A percentile compares a stretch with the other conserved stretches of the same genome.
Conservation (phyloP, 805 yeast genomes). For the Metschnikowia noctiluminum region DNA sequence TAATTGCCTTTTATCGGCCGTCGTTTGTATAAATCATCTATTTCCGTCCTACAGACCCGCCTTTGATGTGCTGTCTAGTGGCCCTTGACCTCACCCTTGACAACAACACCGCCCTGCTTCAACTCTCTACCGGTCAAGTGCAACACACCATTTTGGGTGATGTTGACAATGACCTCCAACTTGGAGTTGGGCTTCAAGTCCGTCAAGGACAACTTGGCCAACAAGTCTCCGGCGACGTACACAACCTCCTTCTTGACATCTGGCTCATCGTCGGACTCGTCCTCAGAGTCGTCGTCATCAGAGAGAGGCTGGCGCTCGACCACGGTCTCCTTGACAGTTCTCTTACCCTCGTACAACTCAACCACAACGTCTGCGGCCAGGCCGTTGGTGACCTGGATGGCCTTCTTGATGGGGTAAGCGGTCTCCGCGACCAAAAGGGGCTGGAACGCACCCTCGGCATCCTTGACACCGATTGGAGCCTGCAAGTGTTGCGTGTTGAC, state of each 20-base stretch:
- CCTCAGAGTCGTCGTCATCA: conserved; percentile 46
- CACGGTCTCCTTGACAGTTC: conserved; percentile 77
- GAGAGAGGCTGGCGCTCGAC: conserved; percentile 56
- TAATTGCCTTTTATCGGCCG: neutral
- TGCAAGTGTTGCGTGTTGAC: conserved; percentile 83
- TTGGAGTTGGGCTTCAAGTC: conserved; percentile 61
- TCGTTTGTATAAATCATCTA: neutral
- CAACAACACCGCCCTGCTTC: conserved; percentile 53
- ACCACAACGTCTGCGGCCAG: conserved; percentile 57
- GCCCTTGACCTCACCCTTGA: conserved; percentile 48
- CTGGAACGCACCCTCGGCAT: conserved; percentile 66
- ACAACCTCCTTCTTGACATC: conserved; percentile 76
- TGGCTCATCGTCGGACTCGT: conserved; percentile 77
- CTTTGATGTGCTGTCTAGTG: neutral
- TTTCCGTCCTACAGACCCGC: neutral
- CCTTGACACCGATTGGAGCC: conserved; percentile 81
- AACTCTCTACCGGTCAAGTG: conserved; percentile 66
- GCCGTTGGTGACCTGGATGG: conserved; percentile 60
- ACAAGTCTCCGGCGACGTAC: conserved; percentile 65
- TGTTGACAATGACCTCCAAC: conserved; percentile 66
- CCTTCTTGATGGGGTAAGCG: conserved; percentile 84
- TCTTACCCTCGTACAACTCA: conserved; percentile 80
- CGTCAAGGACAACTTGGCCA: conserved; percentile 76
- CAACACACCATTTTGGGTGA: conserved; percentile 61
- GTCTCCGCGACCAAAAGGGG: conserved; percentile 79